Percentiles rank a stretch among this genome's conserved stretches.
Conservation (phyloP, 2,329 filamentous ascomycete species). For the Helminthosporium solani region DNA sequence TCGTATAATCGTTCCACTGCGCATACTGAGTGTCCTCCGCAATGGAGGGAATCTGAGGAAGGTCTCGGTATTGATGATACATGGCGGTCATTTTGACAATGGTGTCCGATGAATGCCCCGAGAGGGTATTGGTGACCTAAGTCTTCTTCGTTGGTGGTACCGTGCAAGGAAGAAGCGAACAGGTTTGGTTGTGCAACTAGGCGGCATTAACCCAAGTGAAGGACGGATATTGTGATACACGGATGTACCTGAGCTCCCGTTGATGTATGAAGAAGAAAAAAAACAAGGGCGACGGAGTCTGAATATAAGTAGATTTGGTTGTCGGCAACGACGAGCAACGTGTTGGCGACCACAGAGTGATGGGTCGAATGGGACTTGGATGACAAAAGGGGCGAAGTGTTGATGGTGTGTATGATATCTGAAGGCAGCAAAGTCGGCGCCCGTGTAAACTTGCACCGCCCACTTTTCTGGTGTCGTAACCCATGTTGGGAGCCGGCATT, state of each 20-base stretch:
- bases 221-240: background rate
- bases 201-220: background rate
- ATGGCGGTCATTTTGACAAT: slow-evolving; percentile 4
- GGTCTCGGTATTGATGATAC: slow-evolving; percentile 29
- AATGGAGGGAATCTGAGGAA: slow-evolving; percentile 31
- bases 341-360: slow-evolving; percentile 12
- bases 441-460: slow-evolving; percentile 32
- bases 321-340: slow-evolving; percentile 1
- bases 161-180: background rate
- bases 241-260: background rate
- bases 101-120: background rate
- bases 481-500: slow-evolving; percentile 20
- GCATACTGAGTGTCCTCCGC: slow-evolving; percentile 22
- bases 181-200: background rate
- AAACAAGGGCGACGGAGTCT: background rate
- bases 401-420: slow-evolving; percentile 7
- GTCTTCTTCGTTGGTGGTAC: background rate
- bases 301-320: slow-evolving; percentile 2
- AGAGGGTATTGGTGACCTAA: background rate
- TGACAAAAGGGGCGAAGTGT: slow-evolving; percentile 33
- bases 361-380: slow-evolving; percentile 11
- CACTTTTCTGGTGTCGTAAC: slow-evolving; percentile 18
- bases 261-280: background rate
- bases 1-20: slow-evolving; percentile 13
- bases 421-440: slow-evolving; percentile 26